Conservation (phyloP, 2,329 filamentous ascomycete genomes). For the Penicillium sp. region DNA sequence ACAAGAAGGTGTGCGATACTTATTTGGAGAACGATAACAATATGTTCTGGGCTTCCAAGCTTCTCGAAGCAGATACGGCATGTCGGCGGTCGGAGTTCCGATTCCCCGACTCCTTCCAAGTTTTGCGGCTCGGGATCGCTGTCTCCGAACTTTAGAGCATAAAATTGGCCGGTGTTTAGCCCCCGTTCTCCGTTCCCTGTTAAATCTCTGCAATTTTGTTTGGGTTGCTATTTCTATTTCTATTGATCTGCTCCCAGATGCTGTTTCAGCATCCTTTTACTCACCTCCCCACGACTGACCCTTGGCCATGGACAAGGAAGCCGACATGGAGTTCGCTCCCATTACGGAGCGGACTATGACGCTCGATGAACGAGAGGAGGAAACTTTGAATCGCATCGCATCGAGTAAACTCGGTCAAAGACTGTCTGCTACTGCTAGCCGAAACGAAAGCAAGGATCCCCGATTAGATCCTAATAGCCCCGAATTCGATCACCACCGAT, state of each 20-base stretch:
- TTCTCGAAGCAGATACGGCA: too few species aligned
- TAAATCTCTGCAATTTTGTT: background rate
- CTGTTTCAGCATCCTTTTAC: background rate
- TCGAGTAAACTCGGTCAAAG: constrained; percentile 22
- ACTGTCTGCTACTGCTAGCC: constrained; percentile 14
- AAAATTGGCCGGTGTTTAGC: background rate
- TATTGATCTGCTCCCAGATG: background rate
- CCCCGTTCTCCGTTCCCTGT: background rate
- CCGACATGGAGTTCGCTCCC: constrained; percentile 14
- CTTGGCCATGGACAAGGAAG: constrained; percentile 11
- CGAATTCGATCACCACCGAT: constrained; percentile 24
- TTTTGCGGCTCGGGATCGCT: background rate
- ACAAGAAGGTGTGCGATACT: too few species aligned
- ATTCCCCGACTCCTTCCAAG: background rate
- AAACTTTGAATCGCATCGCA: constrained; percentile 20
- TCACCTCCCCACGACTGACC: background rate
- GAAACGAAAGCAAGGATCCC: constrained; percentile 14
- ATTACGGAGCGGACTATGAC: constrained; percentile 12
- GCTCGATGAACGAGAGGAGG: constrained; percentile 14
- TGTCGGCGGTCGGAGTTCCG: background rate
- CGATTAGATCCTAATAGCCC: constrained; percentile 22
- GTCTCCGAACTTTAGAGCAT: background rate
- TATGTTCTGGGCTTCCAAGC: too few species aligned
- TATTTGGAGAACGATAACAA: too few species aligned
- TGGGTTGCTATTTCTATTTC: background rate